These are phyloP conservation scores for Rhodotorula glutinis DNA, from an alignment of 1,284 basidiomycete species.

Conservation along the genomic window DNA sequence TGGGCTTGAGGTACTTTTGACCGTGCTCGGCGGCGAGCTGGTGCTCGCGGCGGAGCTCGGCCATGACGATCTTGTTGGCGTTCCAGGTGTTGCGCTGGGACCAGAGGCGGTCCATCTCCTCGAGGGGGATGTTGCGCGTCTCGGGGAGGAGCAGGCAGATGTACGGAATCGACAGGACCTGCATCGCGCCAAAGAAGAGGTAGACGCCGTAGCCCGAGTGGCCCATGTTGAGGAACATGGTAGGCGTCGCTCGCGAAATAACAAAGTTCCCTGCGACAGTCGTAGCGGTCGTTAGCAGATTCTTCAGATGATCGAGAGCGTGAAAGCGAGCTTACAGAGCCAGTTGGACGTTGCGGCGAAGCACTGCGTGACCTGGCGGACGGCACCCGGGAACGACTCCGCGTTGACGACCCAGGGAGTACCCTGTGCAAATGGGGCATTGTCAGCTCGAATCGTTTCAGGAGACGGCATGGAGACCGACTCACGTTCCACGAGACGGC, in stretches of 20 bases:
- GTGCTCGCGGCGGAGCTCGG: constrained; percentile 33
- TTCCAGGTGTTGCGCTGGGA: constrained; percentile 29
- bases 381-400: constrained; percentile 48
- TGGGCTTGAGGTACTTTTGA: constrained; percentile 16
- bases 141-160: constrained; percentile 44
- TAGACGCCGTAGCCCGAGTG: constrained; percentile 36
- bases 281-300: not conserved
- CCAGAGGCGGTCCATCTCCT: constrained; percentile 42
- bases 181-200: constrained; percentile 48
- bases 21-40: constrained; percentile 1
- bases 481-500: constrained; percentile 42
- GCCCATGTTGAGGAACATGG: constrained; percentile 30
- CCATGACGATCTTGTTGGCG: constrained; percentile 38
- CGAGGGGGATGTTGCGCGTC: constrained; percentile 36
- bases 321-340: constrained; percentile 38
- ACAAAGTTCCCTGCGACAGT: constrained; percentile 34
- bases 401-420: constrained; percentile 49
- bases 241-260: constrained; percentile 43
- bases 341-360: constrained; percentile 49
- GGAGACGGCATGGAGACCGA: not conserved
- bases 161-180: constrained; percentile 43
- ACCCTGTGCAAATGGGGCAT: constrained; percentile 21
- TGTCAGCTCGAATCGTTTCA: not conserved
- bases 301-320: not conserved
- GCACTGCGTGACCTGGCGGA: constrained; percentile 47